A percentile compares a stretch with the other conserved stretches of the same genome.
These are phyloP conservation scores for Trichosporon asahii DNA, from an alignment of 1,284 basidiomycete genomes.

Conservation along the genomic window DNA sequence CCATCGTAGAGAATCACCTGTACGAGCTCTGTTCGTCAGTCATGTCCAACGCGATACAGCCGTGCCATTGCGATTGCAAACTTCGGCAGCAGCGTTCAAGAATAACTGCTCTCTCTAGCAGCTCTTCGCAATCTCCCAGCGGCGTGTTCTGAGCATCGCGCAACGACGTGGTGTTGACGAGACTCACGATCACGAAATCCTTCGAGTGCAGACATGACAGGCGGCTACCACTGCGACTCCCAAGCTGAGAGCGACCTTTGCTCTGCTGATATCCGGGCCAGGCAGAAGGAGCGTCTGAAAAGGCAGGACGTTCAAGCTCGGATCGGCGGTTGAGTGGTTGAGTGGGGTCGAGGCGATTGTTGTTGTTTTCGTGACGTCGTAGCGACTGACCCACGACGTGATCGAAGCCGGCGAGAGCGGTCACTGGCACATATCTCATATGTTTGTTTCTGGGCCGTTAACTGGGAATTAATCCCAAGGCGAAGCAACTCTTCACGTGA, in stretches of 20 bases:
- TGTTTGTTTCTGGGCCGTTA: background rate
- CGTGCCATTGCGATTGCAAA: too few species aligned
- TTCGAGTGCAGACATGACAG: conserved; percentile 43
- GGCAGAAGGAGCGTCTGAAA: background rate
- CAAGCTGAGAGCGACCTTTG: background rate
- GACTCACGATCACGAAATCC: conserved; percentile 47
- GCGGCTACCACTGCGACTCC: background rate
- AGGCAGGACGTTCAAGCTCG: background rate
- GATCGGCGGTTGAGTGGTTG: background rate
- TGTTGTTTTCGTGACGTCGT: conserved; percentile 6
- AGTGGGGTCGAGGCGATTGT: background rate
- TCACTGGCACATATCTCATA: background rate
- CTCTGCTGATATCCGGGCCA: background rate
- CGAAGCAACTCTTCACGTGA: background rate
- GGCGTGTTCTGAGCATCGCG: background rate
- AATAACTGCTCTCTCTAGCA: too few species aligned
- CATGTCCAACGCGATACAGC: too few species aligned
- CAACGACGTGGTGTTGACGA: background rate
- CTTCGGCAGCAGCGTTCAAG: too few species aligned
- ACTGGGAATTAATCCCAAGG: background rate
- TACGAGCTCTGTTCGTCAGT: conserved; percentile 40
- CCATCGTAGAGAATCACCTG: conserved; percentile 52
- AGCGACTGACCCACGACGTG: background rate
- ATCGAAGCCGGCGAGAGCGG: background rate
- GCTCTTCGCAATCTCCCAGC: too few species aligned